Evolutionary conservation across 306 rosid species (phyloP), one percentile per base, ranked within the genome.

Genomic region (Fragaria nilgerrensis): DNA sequence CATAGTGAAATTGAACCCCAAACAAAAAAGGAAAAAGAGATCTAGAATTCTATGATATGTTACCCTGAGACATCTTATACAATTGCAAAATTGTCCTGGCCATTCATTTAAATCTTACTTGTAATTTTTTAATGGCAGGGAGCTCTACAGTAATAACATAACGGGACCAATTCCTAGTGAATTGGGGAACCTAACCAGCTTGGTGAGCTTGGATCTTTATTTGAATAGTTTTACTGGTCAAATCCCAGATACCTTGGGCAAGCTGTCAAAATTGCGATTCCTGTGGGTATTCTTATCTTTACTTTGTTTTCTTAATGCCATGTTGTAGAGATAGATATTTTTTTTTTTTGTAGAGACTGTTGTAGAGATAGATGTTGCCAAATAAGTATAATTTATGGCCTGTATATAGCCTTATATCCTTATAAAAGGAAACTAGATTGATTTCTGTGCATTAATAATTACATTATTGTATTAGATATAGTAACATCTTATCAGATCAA

Each of bases 121-220:
- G 22, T 48, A 25, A n/a, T n/a, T 22, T 36, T 61, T 34, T 61
- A 53, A 80, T 82, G 23, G 78, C 83, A 92, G 99, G 89, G 97
- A 95, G 81, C 99, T 95, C 78, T 95, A 95, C 92, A 92, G 97
- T 79, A 95, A 95, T 82, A 90, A 95, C 86, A 90, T 95, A 65
- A 92, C 91, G 64, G 99, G 99, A 64, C 85, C 86, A 27, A 85
- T 95, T 87, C 99, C 99, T 22, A 89, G 94, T 72, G 99, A 95
- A 83, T 83, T 95, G 78, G 97, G 99, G 84, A 95, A 95, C 86
- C 96, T 95, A 84, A 95, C 97, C 83, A 95, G 89, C 88, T 84
- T 95, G 90, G 99, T 95, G 92, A 95, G 99, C 97, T 90, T 95
- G 93, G 99, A 95, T 87, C 92, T 95, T 69, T 95, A 92, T 84